Conservation (phyloP, 2,329 filamentous ascomycete species). For the Fusarium marasasianum region DNA sequence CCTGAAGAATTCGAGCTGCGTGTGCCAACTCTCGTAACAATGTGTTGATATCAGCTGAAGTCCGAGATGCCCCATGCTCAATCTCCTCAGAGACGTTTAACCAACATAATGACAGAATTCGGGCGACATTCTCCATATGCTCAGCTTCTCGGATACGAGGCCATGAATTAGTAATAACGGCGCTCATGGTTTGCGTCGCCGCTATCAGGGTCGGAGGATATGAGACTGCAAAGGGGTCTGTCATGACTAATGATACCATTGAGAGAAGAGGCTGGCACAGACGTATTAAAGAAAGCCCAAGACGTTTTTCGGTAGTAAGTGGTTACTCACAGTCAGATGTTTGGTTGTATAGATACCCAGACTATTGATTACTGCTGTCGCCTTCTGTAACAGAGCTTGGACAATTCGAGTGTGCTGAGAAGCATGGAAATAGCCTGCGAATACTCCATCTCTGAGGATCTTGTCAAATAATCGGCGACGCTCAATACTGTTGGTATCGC, state of each 20-base stretch:
- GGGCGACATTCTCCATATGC: conserved; percentile 72
- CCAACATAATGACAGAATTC: conserved; percentile 71
- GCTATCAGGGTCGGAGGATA: conserved; percentile 63
- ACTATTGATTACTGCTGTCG: conserved; percentile 59
- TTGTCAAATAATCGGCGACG: conserved; percentile 59
- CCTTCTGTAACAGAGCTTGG: conserved; percentile 62
- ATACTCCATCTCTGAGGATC: conserved; percentile 64
- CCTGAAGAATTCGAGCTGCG: conserved; percentile 34
- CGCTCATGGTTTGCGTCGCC: conserved; percentile 63
- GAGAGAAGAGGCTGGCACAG: conserved; percentile 69
- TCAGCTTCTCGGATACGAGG: conserved; percentile 65
- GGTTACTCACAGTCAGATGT: conserved; percentile 67
- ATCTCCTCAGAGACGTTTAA: conserved; percentile 61
- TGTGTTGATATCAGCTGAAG: background rate
- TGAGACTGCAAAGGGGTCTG: conserved; percentile 72
- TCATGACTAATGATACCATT: conserved; percentile 70
- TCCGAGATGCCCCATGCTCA: conserved; percentile 27
- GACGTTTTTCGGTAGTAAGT: background rate
- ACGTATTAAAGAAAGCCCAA: conserved; percentile 11
- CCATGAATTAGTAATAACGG: conserved; percentile 72
- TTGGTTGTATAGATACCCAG: conserved; percentile 72
- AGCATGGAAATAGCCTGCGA: conserved; percentile 66
- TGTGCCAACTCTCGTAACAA: conserved; percentile 28
- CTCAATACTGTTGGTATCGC: conserved; percentile 36
- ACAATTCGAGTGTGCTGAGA: conserved; percentile 67